Conservation (phyloP, 23 red algal genomes). For the Gracilaria gracilis region DNA sequence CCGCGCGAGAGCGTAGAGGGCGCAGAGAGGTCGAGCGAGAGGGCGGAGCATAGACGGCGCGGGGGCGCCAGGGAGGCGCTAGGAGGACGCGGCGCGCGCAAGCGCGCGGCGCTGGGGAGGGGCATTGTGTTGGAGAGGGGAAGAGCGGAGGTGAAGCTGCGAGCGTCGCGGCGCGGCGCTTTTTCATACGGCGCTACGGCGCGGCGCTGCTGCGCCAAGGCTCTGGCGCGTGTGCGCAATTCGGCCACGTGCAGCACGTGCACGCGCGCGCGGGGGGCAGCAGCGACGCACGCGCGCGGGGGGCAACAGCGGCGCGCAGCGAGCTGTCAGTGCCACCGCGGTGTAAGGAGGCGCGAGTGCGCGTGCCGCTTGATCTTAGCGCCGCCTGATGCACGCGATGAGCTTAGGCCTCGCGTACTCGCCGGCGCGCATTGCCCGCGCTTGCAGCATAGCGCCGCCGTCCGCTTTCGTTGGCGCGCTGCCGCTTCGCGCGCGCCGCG, state of each 20-base stretch:
- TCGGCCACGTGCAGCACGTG: no score
- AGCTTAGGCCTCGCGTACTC: neutral
- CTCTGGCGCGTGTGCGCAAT: neutral
- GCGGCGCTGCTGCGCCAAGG: no score
- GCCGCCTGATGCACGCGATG: no score
- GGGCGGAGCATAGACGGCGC: neutral
- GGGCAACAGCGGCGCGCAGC: neutral
- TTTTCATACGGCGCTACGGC: no score
- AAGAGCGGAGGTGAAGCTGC: neutral
- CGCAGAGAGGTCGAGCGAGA: slow-evolving; percentile 39
- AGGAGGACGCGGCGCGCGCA: neutral
- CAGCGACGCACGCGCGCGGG: no score
- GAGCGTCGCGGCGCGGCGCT: no score
- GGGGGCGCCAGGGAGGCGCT: neutral
- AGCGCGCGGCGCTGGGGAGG: neutral
- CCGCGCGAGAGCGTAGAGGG: slow-evolving; percentile 21
- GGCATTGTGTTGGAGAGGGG: neutral
- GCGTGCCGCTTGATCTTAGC: neutral
- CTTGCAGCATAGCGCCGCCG: neutral
- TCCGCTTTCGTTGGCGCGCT: neutral
- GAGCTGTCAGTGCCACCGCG: neutral
- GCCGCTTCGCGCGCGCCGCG: no score
- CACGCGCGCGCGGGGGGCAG: neutral
- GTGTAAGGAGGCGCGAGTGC: neutral
- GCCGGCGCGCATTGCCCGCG: neutral